Evolutionary conservation across 2,329 filamentous ascomycete species (phyloP), one percentile per base, ranked within the genome.

Genomic region (Fusarium sp.): DNA sequence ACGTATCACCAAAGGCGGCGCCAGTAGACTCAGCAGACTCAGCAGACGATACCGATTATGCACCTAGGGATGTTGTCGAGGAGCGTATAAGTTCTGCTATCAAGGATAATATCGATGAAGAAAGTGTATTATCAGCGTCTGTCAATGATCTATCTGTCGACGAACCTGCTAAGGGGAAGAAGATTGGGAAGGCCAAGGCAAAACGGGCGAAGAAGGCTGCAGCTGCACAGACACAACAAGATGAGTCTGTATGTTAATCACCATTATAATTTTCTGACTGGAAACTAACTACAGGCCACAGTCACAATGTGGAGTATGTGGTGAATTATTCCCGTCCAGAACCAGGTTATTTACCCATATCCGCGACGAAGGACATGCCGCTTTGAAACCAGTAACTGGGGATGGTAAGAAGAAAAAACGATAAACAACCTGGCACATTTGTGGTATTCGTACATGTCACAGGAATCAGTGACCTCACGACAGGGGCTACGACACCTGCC

Each of bases 321-420:
- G 78, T 4, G 78, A 79, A 58, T 66, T 60, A 1, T 88, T 87
- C 56, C 67, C 86, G 0, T 93, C 90, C 2, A 90, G 88, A 70
- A 91, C 87, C 7, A 89, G 88, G 68, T 79, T 96, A 19, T 95
- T 95, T 76, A 82, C 86, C 52, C 93, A 96, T 77, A 84, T 96
- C 59, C 87, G 88, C 65, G 85, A 89, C 11, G 79, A 86, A 19
- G 81, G 81, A 11, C 92, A 96, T 79, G 91, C 90, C 7, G 86
- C 88, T 30, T 81, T 69, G 75, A 67, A 59, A 54, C 32, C 46
- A 61, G 49, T 30, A 17, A 45, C 59, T n/a, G 53, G 30, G 5
- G 61, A 73, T 4, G 67, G 71, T 33, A 82, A 78, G 67, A 83
- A 79, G 61, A 79, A 79, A 62, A 81, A 78, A 71, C 71, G 74